Evolutionary conservation across 352 stramenopile genomes (phyloP), one percentile per base, ranked within the genome.

Genomic region (Elongisporangium prolatum): DNA sequence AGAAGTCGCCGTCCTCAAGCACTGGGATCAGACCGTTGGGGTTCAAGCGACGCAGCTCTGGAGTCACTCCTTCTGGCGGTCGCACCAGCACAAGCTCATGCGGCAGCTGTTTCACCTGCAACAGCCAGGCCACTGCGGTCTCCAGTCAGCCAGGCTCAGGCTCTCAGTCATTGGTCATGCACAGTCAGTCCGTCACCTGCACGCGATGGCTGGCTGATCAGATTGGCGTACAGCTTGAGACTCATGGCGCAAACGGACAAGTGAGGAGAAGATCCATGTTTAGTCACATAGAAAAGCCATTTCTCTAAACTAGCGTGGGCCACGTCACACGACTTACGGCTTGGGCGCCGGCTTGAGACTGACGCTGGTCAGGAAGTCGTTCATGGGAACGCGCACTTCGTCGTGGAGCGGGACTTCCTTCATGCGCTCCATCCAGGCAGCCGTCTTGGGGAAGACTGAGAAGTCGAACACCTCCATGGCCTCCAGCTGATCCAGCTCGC

Each of bases 141-240:
- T 71, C 24, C 24, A 20, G 7, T n/a, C 4, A 24, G 13, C 2
- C 5, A 50, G 20, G 17, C 53, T 44, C 44, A 22, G 24, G 7
- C 24, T 7, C 13, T 49, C 37, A 14, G 21, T 14, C 50, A 38
- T 21, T 40, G 22, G 5, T 4, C 34, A 44, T 17, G 17, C 34
- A 44, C 34, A 44, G 34, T 13, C 34, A 44, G 34, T 13, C 34
- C 17, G 10, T 52, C 25, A 61, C 61, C 50, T 18, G 67, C 62
- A 17, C 67, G 67, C 56, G 56, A 69, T 9, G 75, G 78, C 65
- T 88, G 78, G 57, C 78, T 88, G 62, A 85, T 65, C 53, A 76
- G 60, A 65, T 86, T 84, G 22, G 67, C 75, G 74, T 82, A 86
- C 16, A 88, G 69, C 60, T 71, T 81, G 60, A 86, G 62, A 14